Percentiles rank a stretch among this genome's conserved stretches.
phyloP scores from a whole-genome alignment of 1,284 basidiomycete genomes.

The Ustilago sp. region DNA sequence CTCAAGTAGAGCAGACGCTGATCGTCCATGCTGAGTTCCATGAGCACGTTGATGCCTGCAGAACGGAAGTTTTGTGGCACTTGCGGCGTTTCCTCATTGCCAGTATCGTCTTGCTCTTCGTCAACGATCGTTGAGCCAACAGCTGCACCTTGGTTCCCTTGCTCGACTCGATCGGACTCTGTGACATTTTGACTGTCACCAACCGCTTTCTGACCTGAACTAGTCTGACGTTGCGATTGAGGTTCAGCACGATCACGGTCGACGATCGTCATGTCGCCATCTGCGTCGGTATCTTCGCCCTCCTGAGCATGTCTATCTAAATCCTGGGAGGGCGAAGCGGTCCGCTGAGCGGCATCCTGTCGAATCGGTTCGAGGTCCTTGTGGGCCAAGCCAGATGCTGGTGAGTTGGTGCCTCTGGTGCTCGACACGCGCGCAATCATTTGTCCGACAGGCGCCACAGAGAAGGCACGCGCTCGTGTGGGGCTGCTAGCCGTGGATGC shows the following conservation, averaged over 20 bases:
- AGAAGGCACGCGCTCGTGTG: constrained; percentile 32
- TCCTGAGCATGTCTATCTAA: background rate
- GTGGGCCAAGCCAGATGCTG: constrained; percentile 42
- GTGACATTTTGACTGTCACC: background rate
- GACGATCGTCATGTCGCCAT: constrained; percentile 48
- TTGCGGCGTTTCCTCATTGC: background rate
- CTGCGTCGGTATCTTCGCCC: constrained; percentile 21
- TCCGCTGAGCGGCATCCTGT: constrained; percentile 10
- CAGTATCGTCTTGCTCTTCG: background rate
- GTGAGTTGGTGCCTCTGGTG: constrained; percentile 56
- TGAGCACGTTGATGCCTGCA: constrained; percentile 73
- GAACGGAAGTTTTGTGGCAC: constrained; percentile 35
- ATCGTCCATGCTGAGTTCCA: constrained; percentile 93
- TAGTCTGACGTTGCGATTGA: constrained; percentile 19
- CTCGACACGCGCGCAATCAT: constrained; percentile 8
- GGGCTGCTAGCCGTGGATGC: constrained; percentile 36
- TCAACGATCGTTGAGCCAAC: background rate
- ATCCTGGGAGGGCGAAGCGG: constrained; percentile 15
- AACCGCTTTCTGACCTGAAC: constrained; percentile 12
- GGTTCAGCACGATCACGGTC: constrained; percentile 23
- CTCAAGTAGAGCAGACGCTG: constrained; percentile 90
- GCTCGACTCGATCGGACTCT: background rate
- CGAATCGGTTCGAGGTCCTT: constrained; percentile 16
- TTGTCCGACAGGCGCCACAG: constrained; percentile 19
- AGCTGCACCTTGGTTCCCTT: background rate